Percentiles rank a stretch among this genome's conserved stretches.
These are phyloP conservation scores for Taphrina communis DNA, from an alignment of 1,139 yeast species.

Conservation along the genomic window DNA sequence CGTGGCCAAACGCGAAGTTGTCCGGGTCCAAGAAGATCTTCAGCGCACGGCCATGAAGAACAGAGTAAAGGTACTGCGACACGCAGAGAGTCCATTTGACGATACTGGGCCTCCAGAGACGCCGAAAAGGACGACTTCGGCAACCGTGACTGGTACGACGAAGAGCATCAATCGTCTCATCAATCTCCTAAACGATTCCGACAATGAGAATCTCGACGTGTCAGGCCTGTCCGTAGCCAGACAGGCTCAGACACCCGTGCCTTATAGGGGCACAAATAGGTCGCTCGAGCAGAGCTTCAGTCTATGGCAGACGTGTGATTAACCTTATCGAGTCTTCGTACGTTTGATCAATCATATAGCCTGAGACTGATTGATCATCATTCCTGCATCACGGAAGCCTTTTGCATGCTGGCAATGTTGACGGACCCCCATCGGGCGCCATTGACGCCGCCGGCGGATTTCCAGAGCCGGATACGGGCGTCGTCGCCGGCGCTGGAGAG, in stretches of 20 bases:
- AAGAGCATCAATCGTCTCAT: conserved; percentile 25
- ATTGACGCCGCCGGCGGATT: conserved; percentile 50
- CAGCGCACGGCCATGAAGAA: conserved; percentile 8
- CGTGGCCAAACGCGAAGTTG: background rate
- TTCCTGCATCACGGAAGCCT: conserved; percentile 16
- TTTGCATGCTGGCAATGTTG: conserved; percentile 26
- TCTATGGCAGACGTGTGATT: conserved; percentile 8
- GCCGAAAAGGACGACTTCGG: conserved; percentile 1
- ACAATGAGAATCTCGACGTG: background rate
- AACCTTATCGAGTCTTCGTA: no score
- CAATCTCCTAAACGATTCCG: conserved; percentile 10
- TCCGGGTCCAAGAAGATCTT: background rate
- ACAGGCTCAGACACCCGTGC: background rate
- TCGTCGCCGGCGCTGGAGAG: conserved; percentile 95
- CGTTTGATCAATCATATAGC: no score
- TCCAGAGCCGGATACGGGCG: conserved; percentile 90
- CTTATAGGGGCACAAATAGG: conserved; percentile 26
- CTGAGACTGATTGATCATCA: background rate
- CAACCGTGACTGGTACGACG: conserved; percentile 1
- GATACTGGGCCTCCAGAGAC: background rate
- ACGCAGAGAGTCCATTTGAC: background rate
- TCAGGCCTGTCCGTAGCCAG: background rate
- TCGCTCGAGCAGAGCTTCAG: conserved; percentile 28
- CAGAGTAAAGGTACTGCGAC: background rate
- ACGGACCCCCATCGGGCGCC: conserved; percentile 32